Evolutionary conservation across 768 basidiomycete species (phyloP), one percentile per base, ranked within the genome.

Genomic region (Leccinellum luteum): DNA sequence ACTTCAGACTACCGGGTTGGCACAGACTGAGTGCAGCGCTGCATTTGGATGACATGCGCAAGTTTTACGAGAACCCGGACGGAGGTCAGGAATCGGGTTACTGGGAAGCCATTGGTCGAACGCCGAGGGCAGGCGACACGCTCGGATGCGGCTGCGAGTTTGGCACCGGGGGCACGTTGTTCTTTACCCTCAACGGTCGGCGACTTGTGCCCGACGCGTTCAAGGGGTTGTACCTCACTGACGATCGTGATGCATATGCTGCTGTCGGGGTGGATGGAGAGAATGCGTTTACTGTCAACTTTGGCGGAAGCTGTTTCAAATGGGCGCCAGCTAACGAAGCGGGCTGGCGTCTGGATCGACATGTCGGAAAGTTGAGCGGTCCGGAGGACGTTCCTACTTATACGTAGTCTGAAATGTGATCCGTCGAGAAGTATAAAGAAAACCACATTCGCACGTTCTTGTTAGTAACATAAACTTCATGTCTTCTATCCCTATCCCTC

Each of bases 1-100:
- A 72, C 1, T 87, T 82, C 76, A 79, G 86, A 19, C 75, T 87
- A 44, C 87, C 87, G 41, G 87, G 87, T 3, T 89, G 87, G 87
- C 85, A 89, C 64, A 74, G 86, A 49, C 73, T 81, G 43, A 86
- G 86, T 54, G 82, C 82, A 2, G 86, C 79, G 2, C 73, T 87
- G 27, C 87, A 89, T 62, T 78, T 89, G 32, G 87, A 89, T 65
- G 87, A 89, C 70, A 74, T 85, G 65, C 79, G 84, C 66, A 89
- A 87, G 69, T 89, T 88, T 76, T 88, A 84, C 57, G 86, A 87
- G 63, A 85, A 86, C 64, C 73, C 84, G 2, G 75, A 82, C 48
- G 87, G 86, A 17, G 87, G 86, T 12, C 79, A 83, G 1, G 82
- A 85, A 62, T 88, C 55, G 13, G 63, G 60, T 2, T 62, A 45